Base-by-base conservation (phyloP, 257 asterid species). In the Jaltomata sinuosa region DNA sequence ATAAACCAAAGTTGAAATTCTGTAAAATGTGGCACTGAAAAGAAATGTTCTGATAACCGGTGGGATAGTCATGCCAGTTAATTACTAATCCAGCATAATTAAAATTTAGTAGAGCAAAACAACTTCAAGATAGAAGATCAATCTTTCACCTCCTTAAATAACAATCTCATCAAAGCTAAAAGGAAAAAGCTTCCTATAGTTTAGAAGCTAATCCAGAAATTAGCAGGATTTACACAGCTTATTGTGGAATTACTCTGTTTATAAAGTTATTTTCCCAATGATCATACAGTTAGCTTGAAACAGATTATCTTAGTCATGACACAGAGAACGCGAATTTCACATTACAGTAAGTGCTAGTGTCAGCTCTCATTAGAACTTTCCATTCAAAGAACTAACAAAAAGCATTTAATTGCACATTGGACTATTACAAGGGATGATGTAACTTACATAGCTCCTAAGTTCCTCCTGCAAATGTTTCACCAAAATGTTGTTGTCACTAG, bases 381-480 rank as follows among this genome's bases (percentile, higher is more conserved):
- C 2, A 59, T 11, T 36, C 54, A 16, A 68, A 67, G 36, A 83
- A 19, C 80, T 47, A 69, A 12, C 59, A 54, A 25, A 85, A 29
- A 86, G 11, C 72, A 79, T 18, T 80, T 15, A 45, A 76, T 29
- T 74, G 62, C 81, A 49, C 61, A 49, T 49, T 79, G 80, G 27
- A 45, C 55, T 42, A 32, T n/a, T 71, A 53, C 38, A 80, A 79
- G 61, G 47, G 50, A 36, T 83, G 80, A 85, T 32, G 84, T 57
- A 83, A 89, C 99, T 94, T 88, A 95, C 99, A 89, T 90, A 93
- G 90, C 86, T 91, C 90, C 94, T 91, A 86, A 97, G 89, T 89
- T 96, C 99, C 83, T 95, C 98, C 83, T 89, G 98, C 93, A 97
- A 91, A 86, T 94, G 97, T 87, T 95, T 94, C 89, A 97, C 95